phyloP scores from a whole-genome alignment of 768 basidiomycete genomes.

The Leccinum aurantiacum region DNA sequence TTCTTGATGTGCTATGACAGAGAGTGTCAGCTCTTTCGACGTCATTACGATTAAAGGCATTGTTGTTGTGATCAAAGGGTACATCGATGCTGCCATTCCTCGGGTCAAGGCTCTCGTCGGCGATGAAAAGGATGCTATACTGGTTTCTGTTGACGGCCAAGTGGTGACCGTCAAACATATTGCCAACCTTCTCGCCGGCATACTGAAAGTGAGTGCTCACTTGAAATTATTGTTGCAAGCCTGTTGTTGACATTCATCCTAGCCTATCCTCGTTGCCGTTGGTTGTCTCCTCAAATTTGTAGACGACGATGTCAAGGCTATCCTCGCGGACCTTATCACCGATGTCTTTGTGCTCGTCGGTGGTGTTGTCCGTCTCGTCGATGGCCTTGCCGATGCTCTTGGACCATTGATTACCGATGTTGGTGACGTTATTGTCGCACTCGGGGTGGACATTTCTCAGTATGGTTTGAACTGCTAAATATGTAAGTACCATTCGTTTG shows the following conservation, averaged over 20 bases:
- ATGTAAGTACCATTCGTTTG: not conserved
- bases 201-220: constrained; percentile 22
- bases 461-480: constrained; percentile 17
- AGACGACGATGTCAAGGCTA: not conserved
- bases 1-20: constrained; percentile 18
- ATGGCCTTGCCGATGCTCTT: constrained; percentile 25
- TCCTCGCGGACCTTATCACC: constrained; percentile 13
- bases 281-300: constrained; percentile 18
- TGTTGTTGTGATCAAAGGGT: constrained; percentile 23
- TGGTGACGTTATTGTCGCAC: constrained; percentile 20
- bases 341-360: constrained; percentile 15
- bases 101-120: constrained; percentile 30
- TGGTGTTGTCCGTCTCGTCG: constrained; percentile 15
- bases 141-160: constrained; percentile 23
- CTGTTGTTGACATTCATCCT: not conserved
- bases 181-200: constrained; percentile 22
- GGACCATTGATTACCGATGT: constrained; percentile 20
- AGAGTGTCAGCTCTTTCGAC: constrained; percentile 23
- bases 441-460: constrained; percentile 26
- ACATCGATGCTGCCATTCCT: constrained; percentile 23
- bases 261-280: constrained; percentile 32
- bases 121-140: constrained; percentile 21
- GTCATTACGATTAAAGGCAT: constrained; percentile 20
- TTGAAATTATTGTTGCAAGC: not conserved
- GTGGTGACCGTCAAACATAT: constrained; percentile 30